These are phyloP conservation scores for Termitomyces bulborhizus DNA, from an alignment of 768 basidiomycete genomes.

Conservation along the genomic window DNA sequence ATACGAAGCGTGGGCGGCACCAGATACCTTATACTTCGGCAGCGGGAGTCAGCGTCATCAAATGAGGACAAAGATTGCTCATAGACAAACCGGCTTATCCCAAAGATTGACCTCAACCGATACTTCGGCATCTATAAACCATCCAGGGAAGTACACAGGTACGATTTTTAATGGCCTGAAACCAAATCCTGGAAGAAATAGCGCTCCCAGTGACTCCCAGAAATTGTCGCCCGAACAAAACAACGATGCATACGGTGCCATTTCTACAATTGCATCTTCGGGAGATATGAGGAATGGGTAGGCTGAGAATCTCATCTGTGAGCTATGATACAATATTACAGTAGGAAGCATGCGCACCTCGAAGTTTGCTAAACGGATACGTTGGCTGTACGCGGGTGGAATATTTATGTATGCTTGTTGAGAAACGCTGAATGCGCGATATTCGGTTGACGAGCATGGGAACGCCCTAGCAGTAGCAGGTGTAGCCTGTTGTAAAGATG, in stretches of 20 bases:
- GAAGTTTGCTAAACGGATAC: constrained; percentile 29
- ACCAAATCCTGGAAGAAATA: constrained; percentile 30
- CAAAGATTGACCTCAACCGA: constrained; percentile 27
- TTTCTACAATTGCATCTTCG: constrained; percentile 34
- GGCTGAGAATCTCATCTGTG: constrained; percentile 24
- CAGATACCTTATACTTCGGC: constrained; percentile 24
- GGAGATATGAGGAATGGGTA: constrained; percentile 45
- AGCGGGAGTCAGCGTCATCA: neutral
- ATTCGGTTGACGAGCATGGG: constrained; percentile 14
- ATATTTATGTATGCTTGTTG: constrained; percentile 1
- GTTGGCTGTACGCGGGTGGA: constrained; percentile 8
- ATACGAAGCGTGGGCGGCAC: constrained; percentile 39
- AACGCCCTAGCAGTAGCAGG: too few species aligned
- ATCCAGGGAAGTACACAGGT: constrained; percentile 57
- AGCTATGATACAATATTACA: neutral
- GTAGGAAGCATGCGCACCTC: constrained; percentile 20
- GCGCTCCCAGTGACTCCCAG: constrained; percentile 25
- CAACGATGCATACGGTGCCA: constrained; percentile 27
- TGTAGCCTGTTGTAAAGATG: too few species aligned
- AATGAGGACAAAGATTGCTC: neutral
- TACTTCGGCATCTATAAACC: constrained; percentile 54
- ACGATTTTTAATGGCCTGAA: constrained; percentile 35
- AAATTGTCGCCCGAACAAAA: constrained; percentile 18
- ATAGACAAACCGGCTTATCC: constrained; percentile 18
- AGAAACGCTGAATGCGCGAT: constrained; percentile 9